A percentile compares a stretch with the other conserved stretches of the same genome.
Evolutionary conservation across 192 early-diverging fungal species (phyloP).

Genomic region (Podila clonocystis): DNA sequence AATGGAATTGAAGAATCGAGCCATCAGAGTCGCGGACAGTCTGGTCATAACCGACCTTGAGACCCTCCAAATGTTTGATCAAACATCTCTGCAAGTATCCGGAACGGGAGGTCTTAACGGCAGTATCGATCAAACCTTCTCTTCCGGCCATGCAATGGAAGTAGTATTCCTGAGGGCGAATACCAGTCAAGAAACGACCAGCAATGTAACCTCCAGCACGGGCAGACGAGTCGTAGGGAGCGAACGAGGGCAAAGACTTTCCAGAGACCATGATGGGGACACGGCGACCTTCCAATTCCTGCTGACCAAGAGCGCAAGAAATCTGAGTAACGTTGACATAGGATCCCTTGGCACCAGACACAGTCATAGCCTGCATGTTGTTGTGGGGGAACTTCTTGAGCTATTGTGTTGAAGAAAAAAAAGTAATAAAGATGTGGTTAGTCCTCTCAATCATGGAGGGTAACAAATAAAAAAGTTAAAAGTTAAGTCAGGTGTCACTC

Average conservation of each 20-base stretch:
- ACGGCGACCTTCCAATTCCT: constrained; percentile 96
- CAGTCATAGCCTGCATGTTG: constrained; percentile 99
- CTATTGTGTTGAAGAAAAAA: constrained; percentile 11
- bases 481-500: not conserved
- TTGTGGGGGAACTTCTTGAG: constrained; percentile 91
- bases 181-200: constrained; percentile 98
- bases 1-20: constrained; percentile 96
- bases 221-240: constrained; percentile 88
- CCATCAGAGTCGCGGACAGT: constrained; percentile 97
- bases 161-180: constrained; percentile 93
- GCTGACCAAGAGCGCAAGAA: constrained; percentile 96
- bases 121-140: constrained; percentile 99
- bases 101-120: constrained; percentile 99
- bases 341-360: constrained; percentile 98
- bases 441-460: not conserved
- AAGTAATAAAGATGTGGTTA: not conserved
- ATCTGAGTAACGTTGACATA: constrained; percentile 97
- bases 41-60: constrained; percentile 95
- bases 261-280: constrained; percentile 99
- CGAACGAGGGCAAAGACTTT: constrained; percentile 95
- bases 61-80: constrained; percentile 98
- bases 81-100: constrained; percentile 99
- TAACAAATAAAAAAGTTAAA: not conserved
- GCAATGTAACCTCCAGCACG: constrained; percentile 97
- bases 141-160: constrained; percentile 99